These are phyloP conservation scores for Colletotrichum theobromicola DNA, from an alignment of 2,329 filamentous ascomycete genomes.

Conservation along the genomic window DNA sequence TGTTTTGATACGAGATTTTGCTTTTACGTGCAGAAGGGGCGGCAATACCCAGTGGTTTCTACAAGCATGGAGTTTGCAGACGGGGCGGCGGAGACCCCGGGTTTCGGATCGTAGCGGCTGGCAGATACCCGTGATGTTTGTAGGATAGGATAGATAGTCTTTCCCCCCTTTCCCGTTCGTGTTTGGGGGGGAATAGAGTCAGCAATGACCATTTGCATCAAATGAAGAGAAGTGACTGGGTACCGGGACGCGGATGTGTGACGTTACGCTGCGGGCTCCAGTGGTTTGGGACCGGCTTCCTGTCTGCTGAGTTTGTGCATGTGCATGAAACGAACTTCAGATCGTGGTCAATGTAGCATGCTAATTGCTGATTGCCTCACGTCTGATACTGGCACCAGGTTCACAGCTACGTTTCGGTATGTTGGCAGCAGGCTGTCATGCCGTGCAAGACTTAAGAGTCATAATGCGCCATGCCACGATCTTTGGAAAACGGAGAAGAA, in stretches of 20 bases:
- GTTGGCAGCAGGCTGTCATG: background rate
- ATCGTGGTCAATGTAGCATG: background rate
- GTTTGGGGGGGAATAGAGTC: background rate
- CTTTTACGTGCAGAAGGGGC: background rate
- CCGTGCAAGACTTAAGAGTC: background rate
- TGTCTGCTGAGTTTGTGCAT: background rate
- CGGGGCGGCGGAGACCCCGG: background rate
- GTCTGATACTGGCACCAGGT: background rate
- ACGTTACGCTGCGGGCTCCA: background rate
- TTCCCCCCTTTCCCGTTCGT: background rate
- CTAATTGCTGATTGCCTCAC: background rate
- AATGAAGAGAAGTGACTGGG: background rate
- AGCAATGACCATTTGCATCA: background rate
- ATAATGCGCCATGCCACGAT: background rate
- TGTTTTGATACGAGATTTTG: background rate
- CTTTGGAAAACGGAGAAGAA: rapidly evolving
- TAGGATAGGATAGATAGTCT: background rate
- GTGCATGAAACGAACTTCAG: background rate
- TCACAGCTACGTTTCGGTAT: background rate
- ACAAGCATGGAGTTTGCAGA: background rate
- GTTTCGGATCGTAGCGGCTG: background rate
- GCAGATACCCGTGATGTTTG: background rate
- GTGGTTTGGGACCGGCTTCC: background rate
- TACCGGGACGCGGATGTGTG: background rate
- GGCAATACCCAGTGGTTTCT: background rate